Base-by-base conservation (phyloP, 768 basidiomycete species). In the Russula earlei region DNA sequence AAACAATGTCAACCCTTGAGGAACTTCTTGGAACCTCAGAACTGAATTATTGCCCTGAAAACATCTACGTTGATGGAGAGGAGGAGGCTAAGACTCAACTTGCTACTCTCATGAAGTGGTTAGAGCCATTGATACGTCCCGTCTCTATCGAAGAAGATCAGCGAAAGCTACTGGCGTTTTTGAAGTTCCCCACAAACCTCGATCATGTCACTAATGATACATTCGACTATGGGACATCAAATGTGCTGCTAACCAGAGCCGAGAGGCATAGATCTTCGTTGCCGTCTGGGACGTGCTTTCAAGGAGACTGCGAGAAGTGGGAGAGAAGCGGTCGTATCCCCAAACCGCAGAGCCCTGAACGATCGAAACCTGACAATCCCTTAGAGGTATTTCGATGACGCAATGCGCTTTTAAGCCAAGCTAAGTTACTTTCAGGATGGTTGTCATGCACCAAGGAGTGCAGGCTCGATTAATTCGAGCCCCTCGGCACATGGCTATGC, bases 21-120 rank as follows among this genome's bases (percentile, higher is more conserved):
- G 58, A 57, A 34, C 54, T 59, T 34, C 54, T 47, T 40, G 54
- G 55, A n/a, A 38, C 42, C 27, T 46, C 54, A 3, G 49, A 56
- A 27, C 22, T 51, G 19, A 5, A 41, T 27, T 1, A 22, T 5
- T 34, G 43, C 25, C 12, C 20, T 11, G 25, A n/a, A 31, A 38
- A 27, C 22, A n/a, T 5, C 10, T 31, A 25, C 27, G 12, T 7
- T n/a, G 44, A 17, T 31, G 20, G 5, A 24, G 42, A 40, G n/a
- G 45, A 19, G n/a, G n/a, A 14, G n/a, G 40, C n/a, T n/a, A 43
- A 19, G 42, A 27, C 20, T 1, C 34, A 31, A 25, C 40, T 54
- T 14, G 20, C 29, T 14, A 27, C n/a, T 9, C 42, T 54, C 36
- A 20, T 54, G 25, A 19, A 54, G 5, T 15, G n/a, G 47, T 19